Conservation (phyloP, 1,139 yeast genomes). For the Blastobotrys serpentis region DNA sequence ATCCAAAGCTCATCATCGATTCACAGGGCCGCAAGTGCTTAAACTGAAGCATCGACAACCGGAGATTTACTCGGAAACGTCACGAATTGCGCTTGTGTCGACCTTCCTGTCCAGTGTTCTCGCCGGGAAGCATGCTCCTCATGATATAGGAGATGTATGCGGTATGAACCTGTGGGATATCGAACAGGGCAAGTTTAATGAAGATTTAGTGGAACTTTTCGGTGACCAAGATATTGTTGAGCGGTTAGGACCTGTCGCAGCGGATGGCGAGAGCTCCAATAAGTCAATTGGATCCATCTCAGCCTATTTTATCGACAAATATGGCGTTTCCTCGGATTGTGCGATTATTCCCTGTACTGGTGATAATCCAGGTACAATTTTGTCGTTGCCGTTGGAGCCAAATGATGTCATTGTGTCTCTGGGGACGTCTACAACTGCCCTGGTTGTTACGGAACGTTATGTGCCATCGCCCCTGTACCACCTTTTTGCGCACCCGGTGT, state of each 20-base stretch:
- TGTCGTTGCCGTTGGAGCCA: conserved; percentile 72
- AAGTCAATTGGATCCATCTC: conserved; percentile 47
- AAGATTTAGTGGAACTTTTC: conserved; percentile 46
- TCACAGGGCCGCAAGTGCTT: conserved; percentile 87
- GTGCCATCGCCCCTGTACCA: conserved; percentile 82
- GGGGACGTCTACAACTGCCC: conserved; percentile 88
- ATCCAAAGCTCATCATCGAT: conserved; percentile 83
- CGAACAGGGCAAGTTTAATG: conserved; percentile 50
- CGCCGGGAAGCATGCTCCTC: conserved; percentile 58
- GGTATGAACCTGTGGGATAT: conserved; percentile 88
- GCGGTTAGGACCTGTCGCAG: conserved; percentile 52
- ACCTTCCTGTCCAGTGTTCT: conserved; percentile 73
- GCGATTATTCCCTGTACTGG: conserved; percentile 73
- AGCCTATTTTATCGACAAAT: conserved; percentile 58
- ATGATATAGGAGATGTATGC: conserved; percentile 87
- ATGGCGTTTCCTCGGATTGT: conserved; percentile 58
- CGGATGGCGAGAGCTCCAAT: conserved; percentile 24
- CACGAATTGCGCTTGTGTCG: conserved; percentile 70
- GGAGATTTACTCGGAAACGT: conserved; percentile 55
- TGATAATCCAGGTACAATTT: conserved; percentile 84
- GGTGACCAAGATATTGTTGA: conserved; percentile 37
- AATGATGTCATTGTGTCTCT: conserved; percentile 78
- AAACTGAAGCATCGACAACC: conserved; percentile 61
- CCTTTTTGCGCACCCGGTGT: conserved; percentile 81
- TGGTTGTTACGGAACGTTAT: conserved; percentile 74